These are phyloP conservation scores for Posidonia australis DNA, from an alignment of 106 monocot genomes.

Conservation along the genomic window DNA sequence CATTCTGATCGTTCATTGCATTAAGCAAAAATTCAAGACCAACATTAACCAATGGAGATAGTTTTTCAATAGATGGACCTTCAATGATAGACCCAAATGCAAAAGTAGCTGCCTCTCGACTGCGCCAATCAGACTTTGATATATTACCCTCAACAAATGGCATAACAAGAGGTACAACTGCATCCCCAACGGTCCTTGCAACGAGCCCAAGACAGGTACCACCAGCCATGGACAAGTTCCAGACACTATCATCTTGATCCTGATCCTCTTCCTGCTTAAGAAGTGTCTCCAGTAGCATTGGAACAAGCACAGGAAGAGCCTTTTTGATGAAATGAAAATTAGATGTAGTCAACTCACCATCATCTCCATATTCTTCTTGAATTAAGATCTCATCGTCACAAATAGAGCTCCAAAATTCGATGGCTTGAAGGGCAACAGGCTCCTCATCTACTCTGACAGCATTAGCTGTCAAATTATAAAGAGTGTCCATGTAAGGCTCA, in stretches of 20 bases:
- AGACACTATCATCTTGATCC: constrained; percentile 60
- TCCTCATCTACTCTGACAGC: constrained; percentile 69
- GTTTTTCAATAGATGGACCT: constrained; percentile 64
- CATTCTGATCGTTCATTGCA: constrained; percentile 63
- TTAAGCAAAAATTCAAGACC: constrained; percentile 67
- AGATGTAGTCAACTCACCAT: constrained; percentile 20
- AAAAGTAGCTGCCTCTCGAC: constrained; percentile 74
- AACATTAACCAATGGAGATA: constrained; percentile 45
- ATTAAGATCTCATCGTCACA: constrained; percentile 81
- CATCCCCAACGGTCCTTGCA: constrained; percentile 70
- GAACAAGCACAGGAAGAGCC: constrained; percentile 61
- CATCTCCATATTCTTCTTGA: constrained; percentile 48
- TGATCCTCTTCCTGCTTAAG: constrained; percentile 85
- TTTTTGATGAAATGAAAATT: constrained; percentile 50
- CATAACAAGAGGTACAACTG: constrained; percentile 75
- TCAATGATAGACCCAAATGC: constrained; percentile 87
- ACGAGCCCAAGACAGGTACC: constrained; percentile 79
- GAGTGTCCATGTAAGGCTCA: constrained; percentile 50
- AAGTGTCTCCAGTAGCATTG: constrained; percentile 62
- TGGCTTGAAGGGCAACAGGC: constrained; percentile 74
- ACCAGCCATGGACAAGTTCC: constrained; percentile 91
- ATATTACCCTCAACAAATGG: constrained; percentile 72
- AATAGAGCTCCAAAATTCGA: constrained; percentile 85
- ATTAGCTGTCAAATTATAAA: constrained; percentile 58
- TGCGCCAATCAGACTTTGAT: constrained; percentile 45